Evolutionary conservation across 139 green algal genomes (phyloP), one percentile per base, ranked within the genome.

Genomic region (Micromonas pusilla): DNA sequence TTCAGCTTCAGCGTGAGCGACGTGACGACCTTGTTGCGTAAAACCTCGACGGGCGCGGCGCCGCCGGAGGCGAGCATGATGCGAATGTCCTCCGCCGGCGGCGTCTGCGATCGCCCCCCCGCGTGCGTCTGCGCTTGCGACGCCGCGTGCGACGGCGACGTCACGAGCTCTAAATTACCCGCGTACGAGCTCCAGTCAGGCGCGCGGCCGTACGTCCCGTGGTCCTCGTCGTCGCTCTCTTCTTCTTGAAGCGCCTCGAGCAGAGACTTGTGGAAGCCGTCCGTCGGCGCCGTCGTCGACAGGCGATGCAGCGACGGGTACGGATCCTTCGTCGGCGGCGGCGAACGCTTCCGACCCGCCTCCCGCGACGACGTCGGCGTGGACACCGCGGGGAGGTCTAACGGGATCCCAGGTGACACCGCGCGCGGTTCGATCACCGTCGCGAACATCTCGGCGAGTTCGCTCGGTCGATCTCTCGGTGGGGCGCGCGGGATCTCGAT

Each of bases 1-100:
- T 75, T 75, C 37, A 62, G n/a, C 25, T n/a, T 63, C 68, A 75
- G 6, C 68, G 68, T 75, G 34, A 75, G 25, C 21, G 21, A 38
- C 19, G 68, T 75, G 34, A 75, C 68, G 20, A 63, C 38, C 2
- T 62, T 13, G 2, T 34, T 32, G 3, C 68, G 36, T n/a, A 75
- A 36, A 32, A 75, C 68, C 20, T 75, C 68, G 26, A 75, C 30
- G 23, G 68, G 68, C 30, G 60, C 31, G 37, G 37, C 32, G 21
- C 19, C 20, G 34, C 68, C 68, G 3, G 3, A 62, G 20, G 36
- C 37, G 19, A 75, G 38, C 37, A 75, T 60, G 37, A 75, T 23
- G 26, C 38, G 37, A 37, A 75, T 75, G 36, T 75, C 68, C 23
- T 4, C 5, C 23, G 52, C 53, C 68, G 28, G 21, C 21, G 9